Percentiles rank a stretch among this genome's conserved stretches.
Conservation (phyloP, 2,329 filamentous ascomycete species). For the Clarireedia monteithiana region DNA sequence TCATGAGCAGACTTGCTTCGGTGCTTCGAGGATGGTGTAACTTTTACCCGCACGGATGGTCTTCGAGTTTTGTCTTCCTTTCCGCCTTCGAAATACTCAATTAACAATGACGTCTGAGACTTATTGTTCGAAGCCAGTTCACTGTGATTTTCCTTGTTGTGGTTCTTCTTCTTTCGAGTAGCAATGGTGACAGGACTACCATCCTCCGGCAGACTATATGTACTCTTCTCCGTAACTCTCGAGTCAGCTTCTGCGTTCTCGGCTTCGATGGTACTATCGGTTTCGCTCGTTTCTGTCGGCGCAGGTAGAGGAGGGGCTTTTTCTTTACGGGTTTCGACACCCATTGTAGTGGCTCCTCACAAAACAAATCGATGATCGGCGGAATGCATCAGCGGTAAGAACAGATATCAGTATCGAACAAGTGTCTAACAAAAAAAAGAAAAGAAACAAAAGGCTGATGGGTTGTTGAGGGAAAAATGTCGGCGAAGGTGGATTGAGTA, state of each 20-base stretch:
- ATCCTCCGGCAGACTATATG: conserved; percentile 77
- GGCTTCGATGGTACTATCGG: conserved; percentile 41
- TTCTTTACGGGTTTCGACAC: conserved; percentile 34
- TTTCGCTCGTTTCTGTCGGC: conserved; percentile 57
- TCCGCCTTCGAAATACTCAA: conserved; percentile 67
- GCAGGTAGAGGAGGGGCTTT: conserved; percentile 64
- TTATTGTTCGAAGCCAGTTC: conserved; percentile 43
- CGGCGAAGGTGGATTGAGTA: neutral
- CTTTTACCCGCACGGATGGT: conserved; percentile 64
- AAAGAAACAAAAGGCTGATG: neutral
- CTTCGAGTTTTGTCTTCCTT: conserved; percentile 48
- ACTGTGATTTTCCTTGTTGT: conserved; percentile 40
- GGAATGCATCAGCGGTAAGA: conserved; percentile 5
- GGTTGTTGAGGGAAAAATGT: neutral
- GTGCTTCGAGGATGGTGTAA: conserved; percentile 55
- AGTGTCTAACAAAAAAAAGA: neutral
- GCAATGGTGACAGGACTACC: conserved; percentile 88
- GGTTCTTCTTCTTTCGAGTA: conserved; percentile 56
- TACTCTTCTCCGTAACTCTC: conserved; percentile 57
- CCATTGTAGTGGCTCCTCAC: conserved; percentile 23
- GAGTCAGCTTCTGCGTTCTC: conserved; percentile 55
- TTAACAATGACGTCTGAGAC: conserved; percentile 65
- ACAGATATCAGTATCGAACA: neutral
- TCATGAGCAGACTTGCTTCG: conserved; percentile 46
- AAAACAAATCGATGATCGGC: conserved; percentile 1